Conservation (phyloP, 768 basidiomycete genomes). For the Kwoniella botswanensis region DNA sequence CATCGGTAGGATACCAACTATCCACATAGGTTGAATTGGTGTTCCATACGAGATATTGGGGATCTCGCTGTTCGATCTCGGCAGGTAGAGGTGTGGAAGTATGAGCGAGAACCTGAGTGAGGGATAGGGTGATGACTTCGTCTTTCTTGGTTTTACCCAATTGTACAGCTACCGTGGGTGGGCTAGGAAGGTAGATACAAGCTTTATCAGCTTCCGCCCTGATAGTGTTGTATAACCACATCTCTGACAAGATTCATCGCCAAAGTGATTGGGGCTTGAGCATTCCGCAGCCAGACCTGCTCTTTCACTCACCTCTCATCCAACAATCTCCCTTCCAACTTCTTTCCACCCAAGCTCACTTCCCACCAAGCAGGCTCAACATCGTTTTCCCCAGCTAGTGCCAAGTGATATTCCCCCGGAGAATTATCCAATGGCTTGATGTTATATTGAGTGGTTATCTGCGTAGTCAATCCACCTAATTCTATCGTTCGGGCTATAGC, state of each 20-base stretch:
- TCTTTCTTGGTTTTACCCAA: slow-evolving; percentile 57
- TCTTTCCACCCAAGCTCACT: slow-evolving; percentile 51
- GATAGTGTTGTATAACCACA: too few relatives aligned
- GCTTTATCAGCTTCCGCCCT: not conserved
- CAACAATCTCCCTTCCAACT: slow-evolving; percentile 27
- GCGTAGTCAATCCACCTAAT: slow-evolving; percentile 83
- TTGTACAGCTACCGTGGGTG: slow-evolving; percentile 38
- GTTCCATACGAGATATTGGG: slow-evolving; percentile 77
- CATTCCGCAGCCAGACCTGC: too few relatives aligned
- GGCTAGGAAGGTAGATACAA: slow-evolving; percentile 17
- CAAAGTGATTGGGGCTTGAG: too few relatives aligned
- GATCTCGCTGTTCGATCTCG: slow-evolving; percentile 73
- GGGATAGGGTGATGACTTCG: slow-evolving; percentile 73
- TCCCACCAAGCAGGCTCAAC: slow-evolving; percentile 54
- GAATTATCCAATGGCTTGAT: slow-evolving; percentile 72
- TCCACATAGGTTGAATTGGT: slow-evolving; percentile 74
- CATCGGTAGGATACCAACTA: slow-evolving; percentile 78
- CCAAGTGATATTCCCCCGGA: slow-evolving; percentile 60
- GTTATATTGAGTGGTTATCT: slow-evolving; percentile 86
- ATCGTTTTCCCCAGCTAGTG: slow-evolving; percentile 40
- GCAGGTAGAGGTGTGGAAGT: slow-evolving; percentile 76
- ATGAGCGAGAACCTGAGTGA: slow-evolving; percentile 80
- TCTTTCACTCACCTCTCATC: slow-evolving; percentile 21
- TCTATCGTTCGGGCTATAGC: slow-evolving; percentile 87
- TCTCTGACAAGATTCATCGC: too few relatives aligned